Base-by-base conservation (phyloP, 306 rosid genomes). In the Oemleria cerasiformis region DNA sequence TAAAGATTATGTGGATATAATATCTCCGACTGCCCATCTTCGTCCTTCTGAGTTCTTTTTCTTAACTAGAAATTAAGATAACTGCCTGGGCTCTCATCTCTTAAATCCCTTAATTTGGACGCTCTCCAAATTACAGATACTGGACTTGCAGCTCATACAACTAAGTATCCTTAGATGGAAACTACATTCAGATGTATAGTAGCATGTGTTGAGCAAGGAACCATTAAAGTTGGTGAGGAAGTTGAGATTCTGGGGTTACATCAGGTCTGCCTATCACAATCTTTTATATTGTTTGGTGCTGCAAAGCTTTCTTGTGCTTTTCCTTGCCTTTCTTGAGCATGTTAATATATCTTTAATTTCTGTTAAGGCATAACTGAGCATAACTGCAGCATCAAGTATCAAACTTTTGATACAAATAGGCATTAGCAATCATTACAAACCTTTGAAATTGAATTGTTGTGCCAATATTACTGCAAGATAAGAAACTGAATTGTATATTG, bases 91-190 rank as follows among this genome's bases (percentile, higher is more conserved):
- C 95, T 94, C 70, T 83, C 88, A 10, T 88, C 96, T 78, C 90
- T 94, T 16, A 94, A 83, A 86, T 94, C 96, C 7, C 99, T 94
- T 42, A 94, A 94, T 86, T 91, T 94, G 91, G 99, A 91, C 77
- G 81, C 82, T 80, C 88, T 79, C 80, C 95, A 94, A 79, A 82
- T 94, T 76, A 83, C 97, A 57, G 97, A 94, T 80, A 34, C 72
- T 67, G 99, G 97, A 69, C 86, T 94, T 76, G 90, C 84, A 63
- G 83, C 89, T 68, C 94, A 91, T 42, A 79, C 95, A 64, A 81
- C 97, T 94, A 82, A n/a, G 92, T 73, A 43, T 71, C 23, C 43
- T 75, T 63, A 11, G 10, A 16, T 62, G 53, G 50, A 75, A 63
- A 21, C 45, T 34, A 23, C 54, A 10, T 63, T 72, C 34, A 15